Percentiles rank a stretch among this genome's conserved stretches.
phyloP scores from a whole-genome alignment of 768 basidiomycete species.

The Tephrocybe sp. region DNA sequence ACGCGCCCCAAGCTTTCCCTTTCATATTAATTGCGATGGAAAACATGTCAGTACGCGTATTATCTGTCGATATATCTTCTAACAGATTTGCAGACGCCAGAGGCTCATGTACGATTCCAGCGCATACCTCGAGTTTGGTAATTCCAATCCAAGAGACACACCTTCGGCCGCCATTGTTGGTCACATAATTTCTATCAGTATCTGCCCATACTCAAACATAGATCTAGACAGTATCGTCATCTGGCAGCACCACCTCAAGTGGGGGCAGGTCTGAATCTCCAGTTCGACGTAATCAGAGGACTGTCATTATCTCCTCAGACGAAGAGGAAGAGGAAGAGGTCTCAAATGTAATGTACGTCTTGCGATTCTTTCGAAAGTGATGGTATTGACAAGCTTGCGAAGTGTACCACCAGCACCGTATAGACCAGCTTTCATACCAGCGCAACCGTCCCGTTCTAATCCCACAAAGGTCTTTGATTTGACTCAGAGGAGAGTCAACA shows the following conservation, averaged over 20 bases:
- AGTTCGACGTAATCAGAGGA: not conserved
- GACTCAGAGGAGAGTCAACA: slow-evolving; percentile 6
- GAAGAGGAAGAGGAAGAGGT: slow-evolving; percentile 28
- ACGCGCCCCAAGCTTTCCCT: no score
- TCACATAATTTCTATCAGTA: not conserved
- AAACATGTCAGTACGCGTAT: slow-evolving; percentile 24
- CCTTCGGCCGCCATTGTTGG: slow-evolving; percentile 28
- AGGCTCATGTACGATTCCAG: slow-evolving; percentile 27
- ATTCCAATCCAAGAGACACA: slow-evolving; percentile 17
- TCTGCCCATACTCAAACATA: no score
- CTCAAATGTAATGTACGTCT: slow-evolving; percentile 14
- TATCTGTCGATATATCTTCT: no score
- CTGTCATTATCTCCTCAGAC: slow-evolving; percentile 34
- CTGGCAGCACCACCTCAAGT: not conserved
- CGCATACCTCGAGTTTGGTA: slow-evolving; percentile 32
- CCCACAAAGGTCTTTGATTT: slow-evolving; percentile 9
- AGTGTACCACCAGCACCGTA: not conserved
- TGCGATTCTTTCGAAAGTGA: not conserved
- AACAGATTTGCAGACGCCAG: slow-evolving; percentile 23
- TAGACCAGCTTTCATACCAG: slow-evolving; percentile 1
- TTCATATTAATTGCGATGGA: slow-evolving; percentile 20
- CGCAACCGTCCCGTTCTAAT: slow-evolving; percentile 8
- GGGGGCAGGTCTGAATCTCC: not conserved
- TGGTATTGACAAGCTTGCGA: not conserved
- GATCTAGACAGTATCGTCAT: not conserved